Evolutionary conservation across 2,329 filamentous ascomycete genomes (phyloP).

Genomic region (Lachnum nothofagi): DNA sequence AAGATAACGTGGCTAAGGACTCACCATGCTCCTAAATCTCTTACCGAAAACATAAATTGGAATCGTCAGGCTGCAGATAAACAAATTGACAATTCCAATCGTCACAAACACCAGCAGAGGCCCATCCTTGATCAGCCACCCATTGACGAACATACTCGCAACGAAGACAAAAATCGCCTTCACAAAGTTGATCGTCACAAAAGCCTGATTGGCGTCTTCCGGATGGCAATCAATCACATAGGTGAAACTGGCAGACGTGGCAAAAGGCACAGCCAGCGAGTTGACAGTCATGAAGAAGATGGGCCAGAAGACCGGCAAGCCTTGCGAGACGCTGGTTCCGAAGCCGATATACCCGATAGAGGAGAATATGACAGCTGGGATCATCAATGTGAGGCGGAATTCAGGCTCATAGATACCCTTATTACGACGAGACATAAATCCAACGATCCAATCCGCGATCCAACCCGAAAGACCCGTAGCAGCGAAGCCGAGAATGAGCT

Average conservation of each 20-base stretch:
- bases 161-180: conserved; percentile 35
- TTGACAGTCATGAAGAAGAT: conserved; percentile 34
- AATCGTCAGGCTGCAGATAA: conserved; percentile 15
- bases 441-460: conserved; percentile 1
- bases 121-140: conserved; percentile 22
- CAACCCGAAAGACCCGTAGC: not conserved
- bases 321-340: conserved; percentile 32
- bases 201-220: conserved; percentile 36
- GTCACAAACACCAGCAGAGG: conserved; percentile 13
- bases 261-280: conserved; percentile 34
- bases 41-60: conserved; percentile 29
- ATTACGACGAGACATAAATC: not conserved
- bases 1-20: not conserved
- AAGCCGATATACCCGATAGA: conserved; percentile 33
- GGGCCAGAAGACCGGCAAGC: conserved; percentile 26
- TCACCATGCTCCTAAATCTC: conserved; percentile 22
- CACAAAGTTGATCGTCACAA: conserved; percentile 37
- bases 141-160: conserved; percentile 15
- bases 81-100: conserved; percentile 3
- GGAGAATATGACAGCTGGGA: conserved; percentile 1
- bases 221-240: conserved; percentile 38
- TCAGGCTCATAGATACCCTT: conserved; percentile 39
- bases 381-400: conserved; percentile 40
- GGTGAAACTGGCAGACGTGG: conserved; percentile 33
- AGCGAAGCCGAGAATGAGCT: not conserved